phyloP scores from a whole-genome alignment of 1,139 yeast species.

The Candida sanyaensis region DNA sequence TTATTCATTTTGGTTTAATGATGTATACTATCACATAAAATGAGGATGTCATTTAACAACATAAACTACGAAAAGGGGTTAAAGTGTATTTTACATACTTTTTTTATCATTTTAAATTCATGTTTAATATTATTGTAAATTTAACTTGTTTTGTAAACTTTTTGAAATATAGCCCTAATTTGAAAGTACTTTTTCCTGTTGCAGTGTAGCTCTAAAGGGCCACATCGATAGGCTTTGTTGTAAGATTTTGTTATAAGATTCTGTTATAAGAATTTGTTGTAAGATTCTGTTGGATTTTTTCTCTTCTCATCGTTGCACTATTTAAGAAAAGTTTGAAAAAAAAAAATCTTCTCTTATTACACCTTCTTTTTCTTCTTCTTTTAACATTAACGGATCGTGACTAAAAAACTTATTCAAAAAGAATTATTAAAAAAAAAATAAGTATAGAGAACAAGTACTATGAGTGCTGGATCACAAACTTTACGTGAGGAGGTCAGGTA shows the following conservation, averaged over 20 bases:
- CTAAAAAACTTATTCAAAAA: slow-evolving; percentile 25
- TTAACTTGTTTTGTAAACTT: too few relatives aligned
- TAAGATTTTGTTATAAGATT: too few relatives aligned
- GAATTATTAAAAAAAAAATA: slow-evolving; percentile 10
- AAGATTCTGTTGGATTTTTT: too few relatives aligned
- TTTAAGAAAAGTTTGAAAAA: neutral
- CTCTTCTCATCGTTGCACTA: neutral
- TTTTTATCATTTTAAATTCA: slow-evolving; percentile 14
- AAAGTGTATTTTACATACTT: slow-evolving; percentile 17
- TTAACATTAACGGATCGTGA: slow-evolving; percentile 48
- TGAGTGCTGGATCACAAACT: slow-evolving; percentile 11
- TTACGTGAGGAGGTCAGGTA: slow-evolving; percentile 17
- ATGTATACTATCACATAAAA: slow-evolving; percentile 5
- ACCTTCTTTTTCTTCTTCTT: slow-evolving; percentile 27
- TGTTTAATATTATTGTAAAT: slow-evolving; percentile 13
- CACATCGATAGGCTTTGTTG: too few relatives aligned
- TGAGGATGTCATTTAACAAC: slow-evolving; percentile 4
- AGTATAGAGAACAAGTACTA: slow-evolving; percentile 17
- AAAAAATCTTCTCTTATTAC: slow-evolving; percentile 3
- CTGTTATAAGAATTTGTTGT: too few relatives aligned
- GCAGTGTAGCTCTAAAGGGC: too few relatives aligned
- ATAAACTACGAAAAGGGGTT: slow-evolving; percentile 9
- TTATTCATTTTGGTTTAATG: slow-evolving; percentile 2
- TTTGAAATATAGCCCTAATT: neutral
- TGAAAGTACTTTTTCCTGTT: neutral